Evolutionary conservation across 2,329 filamentous ascomycete species (phyloP), one percentile per base, ranked within the genome.

Genomic region (Calonectria hawksworthii): DNA sequence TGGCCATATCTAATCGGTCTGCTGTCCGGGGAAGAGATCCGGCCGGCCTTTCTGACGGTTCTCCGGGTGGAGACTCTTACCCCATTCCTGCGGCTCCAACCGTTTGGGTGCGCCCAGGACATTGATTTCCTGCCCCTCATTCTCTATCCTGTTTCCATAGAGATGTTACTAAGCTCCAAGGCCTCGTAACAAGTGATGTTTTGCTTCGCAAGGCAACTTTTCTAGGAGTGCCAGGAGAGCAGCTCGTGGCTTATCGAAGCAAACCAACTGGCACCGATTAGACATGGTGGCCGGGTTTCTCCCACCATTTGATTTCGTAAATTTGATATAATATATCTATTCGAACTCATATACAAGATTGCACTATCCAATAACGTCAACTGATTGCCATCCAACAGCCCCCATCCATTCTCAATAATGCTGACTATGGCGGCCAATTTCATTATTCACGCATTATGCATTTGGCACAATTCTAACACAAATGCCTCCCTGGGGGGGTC

Each of bases 1-100:
- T 61, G 56, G 56, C 21, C 56, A 61, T 61, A 61, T 61, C 56
- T 61, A 61, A 61, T 61, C 56, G 56, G 56, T 10, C 6, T 61
- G 30, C 34, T 61, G 56, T 61, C 56, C 56, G 56, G 34, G 56
- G 56, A 61, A 61, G 26, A 4, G 26, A 65, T 32, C 61, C 61
- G 36, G 26, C 38, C 61, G 26, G 38, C 14, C 23, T 44, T 47
- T 13, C n/a, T 61, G 56, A 41, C 36, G 2, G 18, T 18, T 41
- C 23, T 26, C 56, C n/a, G 36, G 26, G 34, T 63, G 56, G 56
- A 38, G 56, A 38, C 56, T 36, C 56, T 41, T 21, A 36, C 18
- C 23, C 16, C 16, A 38, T 41, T 61, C 30, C 36, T 26, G 34
- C 36, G 34, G 23, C 32, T 41, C 14, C 26, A 26, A 8, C 7